Evolutionary conservation across 2,329 filamentous ascomycete genomes (phyloP), one percentile per base, ranked within the genome.

Genomic region (Pleoardoris graminearum): DNA sequence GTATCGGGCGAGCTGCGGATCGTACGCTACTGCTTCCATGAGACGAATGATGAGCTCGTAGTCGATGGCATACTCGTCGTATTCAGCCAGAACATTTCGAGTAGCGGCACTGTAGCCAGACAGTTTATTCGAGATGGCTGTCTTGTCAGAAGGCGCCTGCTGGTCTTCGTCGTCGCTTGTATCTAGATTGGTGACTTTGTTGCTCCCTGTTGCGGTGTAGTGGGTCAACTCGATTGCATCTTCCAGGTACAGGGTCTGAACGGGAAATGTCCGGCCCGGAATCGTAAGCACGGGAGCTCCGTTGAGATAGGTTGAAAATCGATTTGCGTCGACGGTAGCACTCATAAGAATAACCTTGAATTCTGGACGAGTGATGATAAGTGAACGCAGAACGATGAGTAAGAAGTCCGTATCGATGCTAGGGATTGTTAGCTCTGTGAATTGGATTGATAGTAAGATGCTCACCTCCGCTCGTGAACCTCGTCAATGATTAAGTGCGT

Each of bases 301-400:
- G 50, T 87, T 86, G 1, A 99, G 82, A 68, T 97, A 99, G 10
- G 85, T 84, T 0, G 94, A 97, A 70, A 99, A 97, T 14, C 87
- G 86, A 54, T 93, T 87, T 0, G 94, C 91, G 71, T 99, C 91
- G 7, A 99, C 91, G 0, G 94, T 99, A 10, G 94, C 94, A 60
- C 93, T 97, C 94, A 99, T 99, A 42, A 99, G 82, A 32, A 99
- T 82, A 17, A 99, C 88, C 74, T 96, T 97, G 46, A 99, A 79
- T 58, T 96, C 89, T 55, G 87, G 87, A 48, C 93, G 83, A 60
- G 84, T 83, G 25, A 82, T 72, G 76, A 97, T 82, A 3, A 99
- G 79, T 57, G 92, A 89, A 67, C 90, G 90, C 45, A 99, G 81
- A 1, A 97, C 89, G 61, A 99, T 94, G 14, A 99, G 81, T 29